Base-by-base conservation (phyloP, 768 basidiomycete species). In the Udeniomyces megalosporus region DNA sequence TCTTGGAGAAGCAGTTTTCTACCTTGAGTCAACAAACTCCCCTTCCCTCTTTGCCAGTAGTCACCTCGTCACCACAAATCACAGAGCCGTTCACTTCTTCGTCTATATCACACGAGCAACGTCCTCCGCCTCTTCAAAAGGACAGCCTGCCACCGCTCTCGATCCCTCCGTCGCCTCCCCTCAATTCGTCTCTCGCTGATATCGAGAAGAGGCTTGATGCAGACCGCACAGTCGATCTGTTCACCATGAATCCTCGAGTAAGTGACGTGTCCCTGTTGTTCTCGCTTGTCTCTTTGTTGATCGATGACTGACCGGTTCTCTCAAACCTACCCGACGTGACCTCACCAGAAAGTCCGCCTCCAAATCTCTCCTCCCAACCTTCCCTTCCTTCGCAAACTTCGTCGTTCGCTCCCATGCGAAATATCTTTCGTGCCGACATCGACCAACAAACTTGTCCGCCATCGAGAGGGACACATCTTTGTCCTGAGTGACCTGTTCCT, bases 201-300 rank as follows among this genome's bases (percentile, higher is more conserved):
- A 79, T 99, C 17, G 93, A 97, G 71, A 77, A 80, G 35, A 78
- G 88, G 29, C 77, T 99, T 35, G 79, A 83, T 31, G 84, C 88
- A 0, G 80, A 84, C 32, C 77, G 80, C 22, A 88, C 88, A 8
- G 75, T 96, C 31, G 95, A 99, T 72, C 83, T 99, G 49, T 99
- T 99, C 72, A 88, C 88, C 1, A 93, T 99, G 90, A 80, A 81
- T 66, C 85, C 85, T 0, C 91, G 89, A 81, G 93, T 89, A 66
- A 65, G 74, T 66, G 24, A 2, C 12, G 14, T 32, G n/a, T 47
- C 8, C 12, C 24, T 48, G 15, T 28, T 6, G 3, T 24, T 26
- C n/a, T 62, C n/a, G 20, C 42, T 45, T 17, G 38, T 42, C 38
- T 17, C 38, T 42, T 8, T 42, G 38, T 17, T 42, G 38, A 8